Conservation (phyloP, 2,329 filamentous ascomycete genomes). For the Colletotrichum eremochloae region DNA sequence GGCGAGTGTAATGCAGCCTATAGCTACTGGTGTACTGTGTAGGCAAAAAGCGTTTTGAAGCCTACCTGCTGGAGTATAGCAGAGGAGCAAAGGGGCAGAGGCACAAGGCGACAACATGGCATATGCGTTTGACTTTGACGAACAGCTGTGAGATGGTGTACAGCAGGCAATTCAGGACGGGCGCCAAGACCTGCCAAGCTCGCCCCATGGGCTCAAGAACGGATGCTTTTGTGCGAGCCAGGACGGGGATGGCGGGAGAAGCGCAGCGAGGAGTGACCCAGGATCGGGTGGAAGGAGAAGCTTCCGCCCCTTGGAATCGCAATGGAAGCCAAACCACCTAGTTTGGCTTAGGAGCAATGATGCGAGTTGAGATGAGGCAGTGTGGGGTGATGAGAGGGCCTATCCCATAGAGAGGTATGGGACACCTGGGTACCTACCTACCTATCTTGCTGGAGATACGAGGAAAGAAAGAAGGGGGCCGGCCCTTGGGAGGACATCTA, state of each 20-base stretch:
- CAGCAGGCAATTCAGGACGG: neutral
- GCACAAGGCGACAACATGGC: neutral
- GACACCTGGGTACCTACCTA: neutral
- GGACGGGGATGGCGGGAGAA: slow-evolving; percentile 35
- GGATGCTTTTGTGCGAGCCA: slow-evolving; percentile 25
- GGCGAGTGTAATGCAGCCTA: neutral
- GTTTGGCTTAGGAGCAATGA: neutral
- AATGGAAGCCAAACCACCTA: slow-evolving; percentile 17
- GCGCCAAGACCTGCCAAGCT: slow-evolving; percentile 13
- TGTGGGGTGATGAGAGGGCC: slow-evolving; percentile 19
- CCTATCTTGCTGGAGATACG: neutral
- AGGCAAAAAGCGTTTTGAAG: slow-evolving; percentile 4
- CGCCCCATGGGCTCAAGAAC: neutral
- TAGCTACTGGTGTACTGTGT: neutral
- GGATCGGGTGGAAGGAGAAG: slow-evolving; percentile 24
- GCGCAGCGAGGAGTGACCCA: slow-evolving; percentile 20
- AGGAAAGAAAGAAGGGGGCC: neutral
- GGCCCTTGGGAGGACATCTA: neutral
- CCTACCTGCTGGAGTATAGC: neutral
- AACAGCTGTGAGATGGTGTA: slow-evolving; percentile 5
- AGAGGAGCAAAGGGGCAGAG: neutral
- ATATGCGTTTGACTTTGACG: neutral
- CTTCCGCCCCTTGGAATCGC: slow-evolving; percentile 28
- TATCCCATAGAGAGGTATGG: neutral
- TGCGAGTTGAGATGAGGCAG: slow-evolving; percentile 29